These are phyloP conservation scores for Neopestalotiopsis sp. DNA, from an alignment of 2,329 filamentous ascomycete genomes.

Conservation along the genomic window DNA sequence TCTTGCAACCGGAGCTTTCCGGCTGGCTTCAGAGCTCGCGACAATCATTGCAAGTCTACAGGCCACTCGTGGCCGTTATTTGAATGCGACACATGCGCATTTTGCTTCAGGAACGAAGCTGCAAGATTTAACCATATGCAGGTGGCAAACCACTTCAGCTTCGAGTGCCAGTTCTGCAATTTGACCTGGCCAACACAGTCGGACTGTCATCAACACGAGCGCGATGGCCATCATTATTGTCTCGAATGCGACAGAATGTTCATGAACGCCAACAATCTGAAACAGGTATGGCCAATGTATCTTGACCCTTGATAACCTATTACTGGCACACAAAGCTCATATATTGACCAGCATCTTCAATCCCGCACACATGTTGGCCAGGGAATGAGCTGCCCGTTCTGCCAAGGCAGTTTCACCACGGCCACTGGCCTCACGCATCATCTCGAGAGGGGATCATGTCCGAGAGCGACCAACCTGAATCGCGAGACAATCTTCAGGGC, in stretches of 20 bases:
- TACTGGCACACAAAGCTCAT: background rate
- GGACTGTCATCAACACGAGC: slow-evolving; percentile 32
- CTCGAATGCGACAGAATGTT: slow-evolving; percentile 40
- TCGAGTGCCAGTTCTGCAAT: slow-evolving; percentile 36
- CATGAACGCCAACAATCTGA: slow-evolving; percentile 34
- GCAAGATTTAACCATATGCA: slow-evolving; percentile 36
- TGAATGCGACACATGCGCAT: slow-evolving; percentile 29
- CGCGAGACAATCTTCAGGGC: slow-evolving; percentile 52
- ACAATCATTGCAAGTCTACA: slow-evolving; percentile 25
- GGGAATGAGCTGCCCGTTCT: slow-evolving; percentile 60
- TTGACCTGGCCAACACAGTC: slow-evolving; percentile 25
- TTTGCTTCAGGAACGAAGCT: slow-evolving; percentile 21
- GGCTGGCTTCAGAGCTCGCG: slow-evolving; percentile 20
- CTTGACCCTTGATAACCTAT: background rate
- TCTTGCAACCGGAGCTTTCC: slow-evolving; percentile 25
- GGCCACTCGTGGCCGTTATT: slow-evolving; percentile 21
- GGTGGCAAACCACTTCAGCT: slow-evolving; percentile 33
- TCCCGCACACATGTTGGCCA: slow-evolving; percentile 54
- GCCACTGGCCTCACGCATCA: slow-evolving; percentile 62
- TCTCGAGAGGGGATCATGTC: slow-evolving; percentile 61
- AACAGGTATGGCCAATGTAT: slow-evolving; percentile 33
- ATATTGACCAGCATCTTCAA: slow-evolving; percentile 54
- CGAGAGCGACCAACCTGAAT: slow-evolving; percentile 47
- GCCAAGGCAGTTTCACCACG: slow-evolving; percentile 48
- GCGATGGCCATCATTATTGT: slow-evolving; percentile 39